A percentile compares a stretch with the other conserved stretches of the same genome.
phyloP scores from a whole-genome alignment of 805 yeast genomes.

The Candida insectalens region DNA sequence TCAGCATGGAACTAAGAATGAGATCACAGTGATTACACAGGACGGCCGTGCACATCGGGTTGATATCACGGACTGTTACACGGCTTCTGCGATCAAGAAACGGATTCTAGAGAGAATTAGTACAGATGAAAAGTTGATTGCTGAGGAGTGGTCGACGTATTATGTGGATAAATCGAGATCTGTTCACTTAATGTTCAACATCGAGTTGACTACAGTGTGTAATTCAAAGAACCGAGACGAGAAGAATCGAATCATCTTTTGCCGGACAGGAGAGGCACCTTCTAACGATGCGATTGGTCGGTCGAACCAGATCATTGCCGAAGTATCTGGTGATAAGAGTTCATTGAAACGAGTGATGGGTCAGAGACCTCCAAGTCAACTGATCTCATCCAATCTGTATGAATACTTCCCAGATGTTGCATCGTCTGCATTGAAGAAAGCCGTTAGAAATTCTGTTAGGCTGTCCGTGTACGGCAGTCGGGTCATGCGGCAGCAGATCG shows the following conservation, averaged over 20 bases:
- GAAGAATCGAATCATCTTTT: conserved; percentile 26
- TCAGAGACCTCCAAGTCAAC: conserved; percentile 88
- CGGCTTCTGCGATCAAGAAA: conserved; percentile 68
- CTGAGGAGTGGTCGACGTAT: conserved; percentile 46
- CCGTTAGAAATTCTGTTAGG: conserved; percentile 76
- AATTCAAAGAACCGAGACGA: conserved; percentile 59
- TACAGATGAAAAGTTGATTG: conserved; percentile 19
- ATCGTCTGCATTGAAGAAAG: conserved; percentile 60
- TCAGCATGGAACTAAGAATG: background rate
- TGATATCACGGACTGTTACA: conserved; percentile 69
- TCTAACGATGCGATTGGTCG: conserved; percentile 47
- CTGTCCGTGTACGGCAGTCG: conserved; percentile 42
- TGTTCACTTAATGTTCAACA: conserved; percentile 51
- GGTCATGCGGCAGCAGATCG: conserved; percentile 9
- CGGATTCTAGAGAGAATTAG: conserved; percentile 19
- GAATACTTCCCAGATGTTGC: conserved; percentile 88
- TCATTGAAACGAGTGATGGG: conserved; percentile 45
- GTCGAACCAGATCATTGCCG: conserved; percentile 28
- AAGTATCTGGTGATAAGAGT: conserved; percentile 3
- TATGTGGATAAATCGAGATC: conserved; percentile 26
- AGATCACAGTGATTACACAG: conserved; percentile 56
- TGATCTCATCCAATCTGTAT: conserved; percentile 79
- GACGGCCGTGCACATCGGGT: conserved; percentile 65
- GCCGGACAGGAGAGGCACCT: conserved; percentile 57
- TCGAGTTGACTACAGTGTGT: conserved; percentile 74